These are phyloP conservation scores for Panellus pusillus DNA, from an alignment of 768 basidiomycete genomes.

Conservation along the genomic window DNA sequence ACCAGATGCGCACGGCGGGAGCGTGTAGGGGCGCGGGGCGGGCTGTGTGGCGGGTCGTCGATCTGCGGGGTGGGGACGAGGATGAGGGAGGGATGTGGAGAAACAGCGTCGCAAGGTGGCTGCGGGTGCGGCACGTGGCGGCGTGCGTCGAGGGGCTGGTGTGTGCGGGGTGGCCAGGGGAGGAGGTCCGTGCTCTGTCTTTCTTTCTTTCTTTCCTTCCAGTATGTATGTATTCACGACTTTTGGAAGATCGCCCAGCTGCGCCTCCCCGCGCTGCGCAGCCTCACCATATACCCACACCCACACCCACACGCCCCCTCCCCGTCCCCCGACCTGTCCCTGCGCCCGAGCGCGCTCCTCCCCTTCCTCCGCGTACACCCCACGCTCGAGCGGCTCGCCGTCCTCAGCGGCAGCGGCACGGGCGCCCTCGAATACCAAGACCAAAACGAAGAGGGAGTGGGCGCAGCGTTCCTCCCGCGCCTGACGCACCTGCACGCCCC, in stretches of 20 bases:
- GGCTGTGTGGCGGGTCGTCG: background rate
- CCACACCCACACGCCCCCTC: no score
- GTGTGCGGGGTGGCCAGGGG: slow-evolving; percentile 18
- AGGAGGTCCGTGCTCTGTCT: background rate
- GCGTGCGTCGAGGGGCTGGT: slow-evolving; percentile 9
- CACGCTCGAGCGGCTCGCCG: slow-evolving; percentile 18
- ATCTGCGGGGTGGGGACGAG: background rate
- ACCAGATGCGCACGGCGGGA: no score
- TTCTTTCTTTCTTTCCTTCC: no score
- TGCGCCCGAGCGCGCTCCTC: background rate
- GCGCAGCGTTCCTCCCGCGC: slow-evolving; percentile 20
- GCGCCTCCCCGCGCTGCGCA: slow-evolving; percentile 10
- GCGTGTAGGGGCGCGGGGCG: no score
- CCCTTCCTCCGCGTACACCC: slow-evolving; percentile 18
- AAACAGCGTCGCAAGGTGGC: no score
- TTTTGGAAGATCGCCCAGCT: background rate
- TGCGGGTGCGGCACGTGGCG: slow-evolving; percentile 6
- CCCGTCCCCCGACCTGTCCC: background rate
- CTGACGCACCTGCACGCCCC: slow-evolving; percentile 21
- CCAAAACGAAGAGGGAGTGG: no score
- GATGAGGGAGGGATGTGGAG: no score
- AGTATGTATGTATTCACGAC: no score
- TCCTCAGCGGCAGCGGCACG: slow-evolving; percentile 6
- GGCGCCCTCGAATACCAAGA: no score
- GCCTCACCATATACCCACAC: slow-evolving; percentile 15